Base-by-base conservation (phyloP, 768 basidiomycete genomes). In the Suillus spraguei region DNA sequence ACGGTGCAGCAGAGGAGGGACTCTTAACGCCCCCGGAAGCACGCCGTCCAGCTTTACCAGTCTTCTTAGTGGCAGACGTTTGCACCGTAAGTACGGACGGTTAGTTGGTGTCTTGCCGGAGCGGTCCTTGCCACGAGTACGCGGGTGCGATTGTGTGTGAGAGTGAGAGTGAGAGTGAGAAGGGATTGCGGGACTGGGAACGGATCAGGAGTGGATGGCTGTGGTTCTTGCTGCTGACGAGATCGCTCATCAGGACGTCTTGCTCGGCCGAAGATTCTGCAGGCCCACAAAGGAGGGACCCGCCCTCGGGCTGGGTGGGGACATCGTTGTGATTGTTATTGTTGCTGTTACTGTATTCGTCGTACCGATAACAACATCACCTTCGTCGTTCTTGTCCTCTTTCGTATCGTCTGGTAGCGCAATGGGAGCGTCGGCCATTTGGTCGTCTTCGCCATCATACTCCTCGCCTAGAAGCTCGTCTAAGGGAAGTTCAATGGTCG, bases 401-500 rank as follows among this genome's bases (percentile, higher is more conserved):
- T 56, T 56, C 8, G 24, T 56, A 16, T 56, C 55, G 9, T 56
- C 55, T 10, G 38, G 22, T 9, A 38, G 35, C 1, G 24, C 16
- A 10, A 39, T 38, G 16, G 55, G 9, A 17, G 55, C 55, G 16
- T 56, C 55, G 16, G 22, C 38, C 55, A 56, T 56, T 28, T 5
- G 22, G 24, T 56, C 55, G 41, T 53, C 58, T 28, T 39, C 22
- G 9, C 24, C 55, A 47, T 53, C 58, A 41, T 69, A 61, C 64
- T 81, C 55, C 9, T 56, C 55, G 9, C 36, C 55, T 64, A 94
- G 83, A 63, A 94, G 81, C 65, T 95, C 92, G 67, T 95, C 92
- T n/a, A 94, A 83, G 5, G 90, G 88, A 33, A 94, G 85, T 72
- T 94, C 92, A 70, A 94, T 93, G 49, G 93, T 94, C 0, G 92